phyloP scores from a whole-genome alignment of 352 stramenopile genomes.

The Aphanomyces euteiches region DNA sequence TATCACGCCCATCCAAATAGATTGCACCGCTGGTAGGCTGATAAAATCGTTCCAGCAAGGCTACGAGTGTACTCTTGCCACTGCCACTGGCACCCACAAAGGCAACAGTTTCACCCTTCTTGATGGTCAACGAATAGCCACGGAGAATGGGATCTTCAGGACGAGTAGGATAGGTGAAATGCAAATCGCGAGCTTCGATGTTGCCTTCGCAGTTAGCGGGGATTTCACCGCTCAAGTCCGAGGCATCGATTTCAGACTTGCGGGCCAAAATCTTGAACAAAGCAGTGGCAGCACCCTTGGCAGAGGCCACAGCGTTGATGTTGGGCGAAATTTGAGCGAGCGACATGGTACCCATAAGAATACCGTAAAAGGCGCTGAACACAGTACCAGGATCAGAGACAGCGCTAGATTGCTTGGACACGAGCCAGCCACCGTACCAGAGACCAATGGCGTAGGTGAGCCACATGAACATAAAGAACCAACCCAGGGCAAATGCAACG shows the following conservation, averaged over 20 bases:
- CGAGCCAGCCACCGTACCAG: conserved; percentile 53
- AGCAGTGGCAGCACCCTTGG: conserved; percentile 35
- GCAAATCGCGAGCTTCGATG: conserved; percentile 53
- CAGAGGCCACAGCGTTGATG: conserved; percentile 41
- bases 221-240: conserved; percentile 36
- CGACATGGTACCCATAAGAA: conserved; percentile 41
- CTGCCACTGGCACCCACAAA: conserved; percentile 42
- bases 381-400: conserved; percentile 35
- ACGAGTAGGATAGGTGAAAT: conserved; percentile 78
- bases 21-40: conserved; percentile 66
- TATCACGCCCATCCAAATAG: conserved; percentile 69
- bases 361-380: conserved; percentile 49
- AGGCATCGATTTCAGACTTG: conserved; percentile 45
- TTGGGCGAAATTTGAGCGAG: conserved; percentile 50
- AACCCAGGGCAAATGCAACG: conserved; percentile 33
- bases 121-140: conserved; percentile 36
- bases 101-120: conserved; percentile 41
- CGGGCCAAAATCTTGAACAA: conserved; percentile 53
- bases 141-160: conserved; percentile 32
- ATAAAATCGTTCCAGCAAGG: conserved; percentile 88
- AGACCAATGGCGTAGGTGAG: conserved; percentile 49
- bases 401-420: conserved; percentile 30
- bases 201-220: conserved; percentile 40
- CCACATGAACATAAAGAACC: conserved; percentile 49
- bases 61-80: conserved; percentile 64